A percentile compares a stretch with the other conserved stretches of the same genome.
These are phyloP conservation scores for Zymoseptoria tritici DNA, from an alignment of 2,329 filamentous ascomycete genomes.

Conservation along the genomic window DNA sequence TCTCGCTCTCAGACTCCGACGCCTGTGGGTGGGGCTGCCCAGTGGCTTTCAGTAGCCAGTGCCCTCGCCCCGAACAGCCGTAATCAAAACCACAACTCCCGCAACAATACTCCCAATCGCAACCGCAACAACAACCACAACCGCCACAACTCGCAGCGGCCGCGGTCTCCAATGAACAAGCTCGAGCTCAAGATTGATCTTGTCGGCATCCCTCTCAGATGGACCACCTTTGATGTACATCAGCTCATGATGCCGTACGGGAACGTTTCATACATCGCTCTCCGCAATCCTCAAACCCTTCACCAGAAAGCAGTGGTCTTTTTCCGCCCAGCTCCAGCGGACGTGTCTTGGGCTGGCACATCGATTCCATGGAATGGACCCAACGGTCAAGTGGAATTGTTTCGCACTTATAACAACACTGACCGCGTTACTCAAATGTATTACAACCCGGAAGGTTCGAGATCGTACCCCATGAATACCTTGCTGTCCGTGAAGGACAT, in stretches of 20 bases:
- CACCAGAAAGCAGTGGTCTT: constrained; percentile 8
- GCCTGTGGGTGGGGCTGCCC: neutral
- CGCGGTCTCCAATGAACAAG: constrained; percentile 2
- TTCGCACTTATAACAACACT: constrained; percentile 5
- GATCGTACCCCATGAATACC: constrained; percentile 13
- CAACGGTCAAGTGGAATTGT: neutral
- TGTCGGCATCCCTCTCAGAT: constrained; percentile 10
- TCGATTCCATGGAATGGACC: constrained; percentile 4
- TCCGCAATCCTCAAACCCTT: constrained; percentile 5
- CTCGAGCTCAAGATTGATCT: constrained; percentile 13
- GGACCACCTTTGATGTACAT: constrained; percentile 19
- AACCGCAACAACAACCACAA: neutral
- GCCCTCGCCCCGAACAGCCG: neutral
- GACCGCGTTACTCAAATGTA: constrained; percentile 2
- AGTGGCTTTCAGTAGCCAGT: neutral
- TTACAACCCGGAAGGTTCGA: constrained; percentile 2
- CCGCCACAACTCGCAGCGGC: neutral
- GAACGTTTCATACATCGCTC: constrained; percentile 15
- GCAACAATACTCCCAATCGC: neutral
- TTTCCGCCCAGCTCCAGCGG: constrained; percentile 19
- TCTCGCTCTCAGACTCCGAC: neutral
- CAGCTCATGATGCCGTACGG: constrained; percentile 10
- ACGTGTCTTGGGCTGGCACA: constrained; percentile 11
- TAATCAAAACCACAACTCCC: neutral
- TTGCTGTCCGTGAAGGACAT: constrained; percentile 31